Base-by-base conservation (phyloP, 2,329 filamentous ascomycete genomes). In the Pseudocercospora crystallina region DNA sequence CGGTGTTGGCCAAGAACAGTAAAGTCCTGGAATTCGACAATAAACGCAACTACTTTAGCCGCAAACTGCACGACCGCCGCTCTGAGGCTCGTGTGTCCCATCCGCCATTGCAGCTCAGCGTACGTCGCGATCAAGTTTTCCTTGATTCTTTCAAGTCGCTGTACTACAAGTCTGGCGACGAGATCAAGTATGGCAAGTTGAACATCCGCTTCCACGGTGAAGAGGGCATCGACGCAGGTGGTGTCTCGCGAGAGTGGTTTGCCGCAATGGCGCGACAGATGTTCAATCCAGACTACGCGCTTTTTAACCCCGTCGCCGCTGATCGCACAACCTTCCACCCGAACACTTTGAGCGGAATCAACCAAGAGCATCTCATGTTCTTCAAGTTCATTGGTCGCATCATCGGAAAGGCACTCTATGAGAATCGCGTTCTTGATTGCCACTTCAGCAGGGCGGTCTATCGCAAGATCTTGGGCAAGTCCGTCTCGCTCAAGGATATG, bases 301-400 rank as follows among this genome's bases (percentile, higher is more conserved):
- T 99, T 34, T 99, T 97, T 75, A 94, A 89, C 43, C 94, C 94
- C 1, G 95, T 99, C 20, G 96, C 94, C 17, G 95, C 94, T 20
- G 94, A 99, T 68, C 87, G 92, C 47, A 99, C 95, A 1, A 99
- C 94, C 0, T 99, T 99, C 85, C 94, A 99, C 71, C 94, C 95
- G 12, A 99, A 96, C 72, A 90, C 90, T 67, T 81, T 95, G 57
- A 97, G 92, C 71, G 85, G 85, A 38, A 86, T 97, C 80, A 99
- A 99, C 68, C 86, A 89, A 31, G 92, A 99, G 72, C 95, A 99
- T 76, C 73, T 97, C 53, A 84, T 90, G 77, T 99, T 96, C 81
- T 99, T 99, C 83, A 97, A 97, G 70, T 99, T 99, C 73, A 96
- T 99, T 65, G 94, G 94, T 36, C 89, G 94, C 43, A 90, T 99